Evolutionary conservation across 305 asterid genomes (phyloP), one percentile per base, ranked within the genome.

Genomic region (Fraxinus sp.): DNA sequence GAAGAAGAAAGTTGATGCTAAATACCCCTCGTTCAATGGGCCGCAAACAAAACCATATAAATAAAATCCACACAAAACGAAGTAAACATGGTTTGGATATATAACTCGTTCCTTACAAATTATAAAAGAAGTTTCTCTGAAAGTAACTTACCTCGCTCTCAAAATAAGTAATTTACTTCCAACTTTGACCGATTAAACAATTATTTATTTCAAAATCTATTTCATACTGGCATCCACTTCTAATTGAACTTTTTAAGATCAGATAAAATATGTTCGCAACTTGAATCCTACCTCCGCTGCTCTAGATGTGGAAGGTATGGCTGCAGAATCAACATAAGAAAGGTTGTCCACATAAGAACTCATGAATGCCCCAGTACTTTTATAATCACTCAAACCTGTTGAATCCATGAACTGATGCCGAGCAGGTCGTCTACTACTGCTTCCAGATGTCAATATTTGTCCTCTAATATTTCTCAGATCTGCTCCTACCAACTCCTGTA

Each of bases 221-320:
- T 70, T 68, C 35, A 24, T 22, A 22, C 33, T 22, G 13, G 30
- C 9, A 64, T 55, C 24, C 66, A 64, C 33, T 64, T 66, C 39
- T 71, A 72, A 72, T 32, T n/a, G 7, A 33, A 33, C 43, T 7
- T 72, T 72, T 33, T 33, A 28, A 70, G 72, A 68, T 68, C 35
- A 13, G 73, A 8, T 11, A 68, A 11, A 68, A 72, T 13, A 35
- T 72, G 49, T 33, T 32, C 14, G n/a, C 9, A 79, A 9, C 18
- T 41, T n/a, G 28, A 59, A 35, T 70, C 85, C 85, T 82, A 96
- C 99, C 98, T 93, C 99, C 6, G 89, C 86, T 35, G 86, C 91
- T 82, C 89, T 91, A 64, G 97, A 95, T 86, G 97, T 87, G 83
- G 95, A 90, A 83, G 94, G 97, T 75, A 91, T 39, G 80, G 94